phyloP scores from a whole-genome alignment of 2,329 filamentous ascomycete genomes.

The Apiospora marii region DNA sequence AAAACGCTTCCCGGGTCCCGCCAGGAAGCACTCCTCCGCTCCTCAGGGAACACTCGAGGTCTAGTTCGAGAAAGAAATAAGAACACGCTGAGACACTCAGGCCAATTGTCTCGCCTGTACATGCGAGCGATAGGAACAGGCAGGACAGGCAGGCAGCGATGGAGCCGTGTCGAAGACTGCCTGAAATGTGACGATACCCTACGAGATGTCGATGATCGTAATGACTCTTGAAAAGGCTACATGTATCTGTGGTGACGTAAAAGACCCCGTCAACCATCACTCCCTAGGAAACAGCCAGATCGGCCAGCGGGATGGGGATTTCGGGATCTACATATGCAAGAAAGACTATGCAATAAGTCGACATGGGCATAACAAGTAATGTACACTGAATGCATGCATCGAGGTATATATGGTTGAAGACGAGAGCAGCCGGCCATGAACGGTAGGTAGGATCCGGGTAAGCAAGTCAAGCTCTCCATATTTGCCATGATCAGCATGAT shows the following conservation, averaged over 20 bases:
- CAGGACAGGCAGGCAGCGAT: neutral
- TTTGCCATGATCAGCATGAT: constrained; percentile 19
- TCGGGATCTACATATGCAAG: constrained; percentile 17
- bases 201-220: constrained; percentile 1
- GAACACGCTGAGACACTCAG: constrained; percentile 3
- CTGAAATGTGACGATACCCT: constrained; percentile 9
- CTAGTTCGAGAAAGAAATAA: neutral
- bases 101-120: constrained; percentile 22
- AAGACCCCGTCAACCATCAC: neutral
- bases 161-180: neutral
- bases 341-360: neutral
- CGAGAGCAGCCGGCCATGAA: constrained; percentile 4
- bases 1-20: neutral
- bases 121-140: constrained; percentile 2
- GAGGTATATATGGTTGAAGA: neutral
- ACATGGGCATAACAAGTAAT: neutral
- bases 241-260: neutral
- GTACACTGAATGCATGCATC: neutral
- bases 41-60: neutral
- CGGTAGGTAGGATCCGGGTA: constrained; percentile 20
- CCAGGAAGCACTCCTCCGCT: neutral
- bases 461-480: constrained; percentile 19
- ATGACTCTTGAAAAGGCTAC: neutral
- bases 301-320: constrained; percentile 2
- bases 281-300: neutral